A percentile compares a stretch with the other conserved stretches of the same genome.
These are phyloP conservation scores for Crucibulum cyathiforme DNA, from an alignment of 1,284 basidiomycete species.

Conservation along the genomic window DNA sequence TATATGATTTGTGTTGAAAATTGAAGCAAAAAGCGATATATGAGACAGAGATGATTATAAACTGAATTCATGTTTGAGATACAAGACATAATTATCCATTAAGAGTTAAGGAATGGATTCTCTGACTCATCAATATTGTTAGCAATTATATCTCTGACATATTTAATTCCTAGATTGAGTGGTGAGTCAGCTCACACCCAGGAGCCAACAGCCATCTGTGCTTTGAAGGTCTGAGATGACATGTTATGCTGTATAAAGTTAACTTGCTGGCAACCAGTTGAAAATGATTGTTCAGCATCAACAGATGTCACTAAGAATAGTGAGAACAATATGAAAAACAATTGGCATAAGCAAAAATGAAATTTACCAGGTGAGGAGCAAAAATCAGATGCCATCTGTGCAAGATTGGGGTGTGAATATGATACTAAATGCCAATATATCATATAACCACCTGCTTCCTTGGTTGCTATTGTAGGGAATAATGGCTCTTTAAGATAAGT, in stretches of 20 bases:
- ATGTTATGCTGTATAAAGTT: background rate
- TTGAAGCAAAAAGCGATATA: too few species aligned
- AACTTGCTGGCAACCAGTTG: background rate
- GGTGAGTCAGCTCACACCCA: constrained; percentile 20
- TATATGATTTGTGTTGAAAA: too few species aligned
- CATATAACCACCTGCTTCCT: background rate
- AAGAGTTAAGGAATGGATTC: constrained; percentile 1
- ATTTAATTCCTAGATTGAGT: constrained; percentile 10
- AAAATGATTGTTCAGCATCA: background rate
- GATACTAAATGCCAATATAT: background rate
- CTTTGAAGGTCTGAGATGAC: background rate
- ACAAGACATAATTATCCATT: too few species aligned
- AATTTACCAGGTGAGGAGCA: background rate
- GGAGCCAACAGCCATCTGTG: constrained; percentile 16
- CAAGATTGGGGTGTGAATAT: background rate
- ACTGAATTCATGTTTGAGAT: too few species aligned
- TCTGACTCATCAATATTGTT: background rate
- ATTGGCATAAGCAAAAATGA: background rate
- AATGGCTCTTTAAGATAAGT: background rate
- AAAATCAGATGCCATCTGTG: background rate
- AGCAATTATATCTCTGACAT: constrained; percentile 5
- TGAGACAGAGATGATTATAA: too few species aligned
- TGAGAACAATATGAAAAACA: background rate
- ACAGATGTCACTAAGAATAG: background rate
- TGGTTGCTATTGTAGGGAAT: background rate